Evolutionary conservation across 371 early-diverging fungal genomes (phyloP).

Genomic region (Batrachochytrium dendrobatidis): DNA sequence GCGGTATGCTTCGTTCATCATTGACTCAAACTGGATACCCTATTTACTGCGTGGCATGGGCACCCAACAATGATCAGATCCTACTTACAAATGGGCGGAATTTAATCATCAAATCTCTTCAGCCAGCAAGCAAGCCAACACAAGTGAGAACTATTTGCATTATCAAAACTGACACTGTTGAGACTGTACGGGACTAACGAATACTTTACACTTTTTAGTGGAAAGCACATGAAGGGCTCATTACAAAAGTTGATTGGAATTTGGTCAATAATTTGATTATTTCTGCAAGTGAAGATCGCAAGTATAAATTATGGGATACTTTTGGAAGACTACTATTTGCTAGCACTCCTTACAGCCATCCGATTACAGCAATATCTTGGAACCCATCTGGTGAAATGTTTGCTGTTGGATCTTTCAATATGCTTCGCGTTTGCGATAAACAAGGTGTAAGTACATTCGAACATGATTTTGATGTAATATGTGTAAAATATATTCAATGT

Average conservation of each 20-base stretch:
- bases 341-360: slow-evolving; percentile 38
- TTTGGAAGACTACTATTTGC: slow-evolving; percentile 44
- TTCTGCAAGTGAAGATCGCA: slow-evolving; percentile 46
- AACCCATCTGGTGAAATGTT: slow-evolving; percentile 46
- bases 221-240: slow-evolving; percentile 49
- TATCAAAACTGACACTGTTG: no score
- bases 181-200: no score
- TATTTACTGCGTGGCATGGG: slow-evolving; percentile 39
- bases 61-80: slow-evolving; percentile 42
- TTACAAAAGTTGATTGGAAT: slow-evolving; percentile 46
- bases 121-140: slow-evolving; percentile 40
- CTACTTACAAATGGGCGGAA: slow-evolving; percentile 41
- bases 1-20: slow-evolving; percentile 48
- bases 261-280: slow-evolving; percentile 39
- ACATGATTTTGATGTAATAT: not conserved
- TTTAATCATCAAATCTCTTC: slow-evolving; percentile 44
- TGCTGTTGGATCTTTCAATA: slow-evolving; percentile 43
- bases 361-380: slow-evolving; percentile 46
- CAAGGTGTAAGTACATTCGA: slow-evolving; percentile 32
- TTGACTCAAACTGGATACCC: slow-evolving; percentile 37
- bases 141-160: no score
- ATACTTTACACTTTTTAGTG: no score
- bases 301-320: slow-evolving; percentile 48
- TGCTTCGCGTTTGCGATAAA: slow-evolving; percentile 42
- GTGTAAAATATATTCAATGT: not conserved